A percentile compares a stretch with the other conserved stretches of the same genome.
These are phyloP conservation scores for Aspergillus floridensis DNA, from an alignment of 2,329 filamentous ascomycete species.

Conservation along the genomic window DNA sequence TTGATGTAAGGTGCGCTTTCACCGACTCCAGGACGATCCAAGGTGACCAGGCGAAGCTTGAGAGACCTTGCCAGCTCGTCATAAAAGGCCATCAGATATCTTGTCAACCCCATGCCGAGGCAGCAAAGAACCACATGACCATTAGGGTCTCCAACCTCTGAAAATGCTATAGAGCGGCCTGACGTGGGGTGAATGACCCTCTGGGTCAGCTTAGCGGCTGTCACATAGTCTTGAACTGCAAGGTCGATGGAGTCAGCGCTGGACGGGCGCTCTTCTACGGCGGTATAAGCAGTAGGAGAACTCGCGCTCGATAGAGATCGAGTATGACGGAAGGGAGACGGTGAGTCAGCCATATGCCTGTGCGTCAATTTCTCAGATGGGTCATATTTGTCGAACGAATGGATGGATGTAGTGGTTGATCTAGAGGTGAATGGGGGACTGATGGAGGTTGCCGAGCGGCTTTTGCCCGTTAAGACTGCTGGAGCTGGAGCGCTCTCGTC, in stretches of 20 bases:
- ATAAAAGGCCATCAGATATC: conserved; percentile 95
- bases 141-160: conserved; percentile 88
- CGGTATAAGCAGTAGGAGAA: conserved; percentile 42
- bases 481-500: conserved; percentile 70
- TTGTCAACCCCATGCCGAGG: conserved; percentile 93
- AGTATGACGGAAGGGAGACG: conserved; percentile 30
- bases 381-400: conserved; percentile 33
- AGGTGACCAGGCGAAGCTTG: conserved; percentile 85
- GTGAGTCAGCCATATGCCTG: conserved; percentile 30
- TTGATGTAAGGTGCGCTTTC: conserved; percentile 84
- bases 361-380: conserved; percentile 24
- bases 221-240: conserved; percentile 80
- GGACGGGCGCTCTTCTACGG: conserved; percentile 68
- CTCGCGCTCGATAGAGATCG: conserved; percentile 40
- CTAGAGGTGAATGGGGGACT: conserved; percentile 29
- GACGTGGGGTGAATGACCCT: conserved; percentile 83
- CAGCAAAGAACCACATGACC: conserved; percentile 94
- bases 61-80: conserved; percentile 89
- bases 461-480: conserved; percentile 61
- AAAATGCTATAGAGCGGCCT: conserved; percentile 87
- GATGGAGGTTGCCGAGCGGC: conserved; percentile 31
- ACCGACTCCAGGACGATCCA: conserved; percentile 89
- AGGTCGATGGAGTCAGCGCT: conserved; percentile 86
- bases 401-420: conserved; percentile 25
- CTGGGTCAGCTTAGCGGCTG: conserved; percentile 79